Base-by-base conservation (phyloP, 176 grass and related monocot species). In the Triticum turgidum region DNA sequence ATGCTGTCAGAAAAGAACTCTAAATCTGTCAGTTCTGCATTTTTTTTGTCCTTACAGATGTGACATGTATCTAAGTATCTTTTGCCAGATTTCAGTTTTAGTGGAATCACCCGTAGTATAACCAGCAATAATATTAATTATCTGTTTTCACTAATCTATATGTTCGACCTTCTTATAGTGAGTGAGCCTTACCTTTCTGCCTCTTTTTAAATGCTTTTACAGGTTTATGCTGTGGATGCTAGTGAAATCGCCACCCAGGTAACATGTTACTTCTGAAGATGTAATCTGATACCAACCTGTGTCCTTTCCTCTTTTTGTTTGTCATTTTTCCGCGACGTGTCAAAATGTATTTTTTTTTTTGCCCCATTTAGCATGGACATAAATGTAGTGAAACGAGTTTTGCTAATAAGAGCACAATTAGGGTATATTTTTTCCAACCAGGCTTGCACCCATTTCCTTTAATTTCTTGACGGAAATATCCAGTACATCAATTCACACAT, bases 151-250 rank as follows among this genome's bases (percentile, higher is more conserved):
- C 17, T 8, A 67, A 76, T 61, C 44, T 65, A 20, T 70, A 47
- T 61, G 18, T 82, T 88, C 41, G 29, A 27, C 45, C 78, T 61
- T 77, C 65, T 63, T n/a, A 61, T 7, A 49, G 10, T 44, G 38
- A 10, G 39, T 41, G 44, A 45, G 44, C 44, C n/a, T 77, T n/a
- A 20, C 8, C 34, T 39, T 0, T 59, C 45, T 10, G 41, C 71
- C 11, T 18, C 29, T 86, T 32, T 79, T 78, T 49, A 71, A 52
- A 73, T 45, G 8, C 52, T 73, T 2, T 80, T 82, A 88, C 80
- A 97, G 95, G 95, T 97, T 13, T 97, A 95, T 75, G 95, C 87
- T 32, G 86, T 97, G 73, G 95, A 97, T 65, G 95, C 95, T 51
- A 95, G 95, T 80, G 92, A 97, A 77, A 95, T 97, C 32, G 92